Evolutionary conservation across 2,329 filamentous ascomycete genomes (phyloP), one percentile per base, ranked within the genome.

Genomic region (Coleophoma crateriformis): DNA sequence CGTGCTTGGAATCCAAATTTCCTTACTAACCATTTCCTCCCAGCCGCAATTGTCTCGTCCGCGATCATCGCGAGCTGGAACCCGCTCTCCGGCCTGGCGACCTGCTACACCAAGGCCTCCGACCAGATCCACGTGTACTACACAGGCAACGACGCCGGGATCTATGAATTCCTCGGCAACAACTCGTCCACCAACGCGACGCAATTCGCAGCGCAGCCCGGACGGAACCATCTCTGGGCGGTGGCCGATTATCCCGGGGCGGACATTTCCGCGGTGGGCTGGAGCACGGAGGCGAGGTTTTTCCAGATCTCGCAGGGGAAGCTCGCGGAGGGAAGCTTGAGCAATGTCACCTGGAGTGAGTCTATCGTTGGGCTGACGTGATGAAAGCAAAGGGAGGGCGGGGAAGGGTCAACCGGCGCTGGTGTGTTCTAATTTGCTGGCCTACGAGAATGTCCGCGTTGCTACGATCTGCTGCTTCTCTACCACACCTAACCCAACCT

Each of bases 101-200:
- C 54, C 7, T 49, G 53, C 7, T 57, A 58, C 44, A 50, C 46
- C 2, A 32, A 39, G 2, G 17, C 11, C 4, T 48, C 47, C 42
- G 53, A 60, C 27, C 52, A 58, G 46, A 43, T 58, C 1, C 58
- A 56, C 38, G 50, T 60, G 17, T 60, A 55, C 50, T 60, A 57
- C 35, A 58, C 56, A 3, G 58, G 58, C 3, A 45, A 54, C 7
- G 58, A 60, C 37, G 20, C 33, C 17, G 46, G 53, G 4, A 50
- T 58, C 34, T 60, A 60, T 32, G 54, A 60, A 46, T 54, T 57
- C 37, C 42, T 58, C 8, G 56, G 56, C 10, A 50, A 42, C 4
- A 48, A 49, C 8, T 50, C 49, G 11, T 53, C 55, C 15, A 48
- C 47, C 1, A 50, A 40, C 3, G 52, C 50, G 6, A 54, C 52